Percentiles rank a stretch among this genome's conserved stretches.
Conservation (phyloP, 2,329 filamentous ascomycete genomes). For the Alternaria brassicae region DNA sequence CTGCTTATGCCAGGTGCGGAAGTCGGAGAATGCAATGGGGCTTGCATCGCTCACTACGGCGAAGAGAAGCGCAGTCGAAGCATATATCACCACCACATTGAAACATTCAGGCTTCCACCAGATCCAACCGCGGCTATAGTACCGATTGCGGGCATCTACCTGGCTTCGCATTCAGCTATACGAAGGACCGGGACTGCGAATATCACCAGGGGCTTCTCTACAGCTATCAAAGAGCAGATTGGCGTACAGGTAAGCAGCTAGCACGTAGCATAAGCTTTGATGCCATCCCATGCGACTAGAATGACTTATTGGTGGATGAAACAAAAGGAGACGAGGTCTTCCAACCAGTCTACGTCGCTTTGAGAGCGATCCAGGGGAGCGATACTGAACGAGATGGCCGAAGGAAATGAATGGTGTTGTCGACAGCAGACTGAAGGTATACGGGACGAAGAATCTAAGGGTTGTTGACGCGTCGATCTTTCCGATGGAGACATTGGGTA, state of each 20-base stretch:
- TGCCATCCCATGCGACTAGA: background rate
- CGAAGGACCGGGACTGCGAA: background rate
- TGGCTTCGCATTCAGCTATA: background rate
- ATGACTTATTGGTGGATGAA: background rate
- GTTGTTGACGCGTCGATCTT: slow-evolving; percentile 1
- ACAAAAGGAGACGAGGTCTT: background rate
- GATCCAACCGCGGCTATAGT: background rate
- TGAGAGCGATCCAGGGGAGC: background rate
- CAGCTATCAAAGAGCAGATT: background rate
- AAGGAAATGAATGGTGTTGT: background rate
- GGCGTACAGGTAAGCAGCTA: background rate
- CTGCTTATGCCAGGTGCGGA: background rate
- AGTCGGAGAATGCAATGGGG: background rate
- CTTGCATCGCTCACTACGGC: background rate
- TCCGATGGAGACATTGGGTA: background rate
- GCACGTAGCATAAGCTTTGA: background rate
- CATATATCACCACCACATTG: background rate
- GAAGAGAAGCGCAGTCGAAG: background rate
- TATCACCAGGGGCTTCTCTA: background rate
- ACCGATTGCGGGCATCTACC: background rate
- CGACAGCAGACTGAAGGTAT: background rate
- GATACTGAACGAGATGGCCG: background rate
- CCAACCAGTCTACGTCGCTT: background rate
- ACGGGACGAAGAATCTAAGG: background rate
- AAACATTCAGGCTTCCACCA: background rate